Base-by-base conservation (phyloP, 2,329 filamentous ascomycete genomes). In the Botrytis byssoidea region DNA sequence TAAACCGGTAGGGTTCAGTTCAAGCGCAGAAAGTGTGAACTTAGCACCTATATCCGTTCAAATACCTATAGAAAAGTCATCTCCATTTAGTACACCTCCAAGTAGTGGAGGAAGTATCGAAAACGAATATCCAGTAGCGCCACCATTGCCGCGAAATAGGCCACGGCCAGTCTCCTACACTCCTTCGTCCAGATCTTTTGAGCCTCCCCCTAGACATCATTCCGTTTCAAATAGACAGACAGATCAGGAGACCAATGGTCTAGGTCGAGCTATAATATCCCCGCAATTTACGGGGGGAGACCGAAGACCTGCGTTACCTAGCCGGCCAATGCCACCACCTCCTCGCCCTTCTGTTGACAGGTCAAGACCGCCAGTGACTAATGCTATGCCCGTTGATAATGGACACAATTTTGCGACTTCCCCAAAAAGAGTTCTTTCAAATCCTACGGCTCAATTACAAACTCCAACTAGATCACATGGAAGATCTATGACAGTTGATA, bases 81-180 rank as follows among this genome's bases (percentile, higher is more conserved):
- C 95, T 1, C 95, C 95, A 0, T 97, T 98, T 80, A 94, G 87
- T 79, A 97, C 94, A 51, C 94, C 94, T 29, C 94, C 95, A 0
- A 91, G 90, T 77, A 95, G 92, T 80, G 88, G 89, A 7, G 90
- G 88, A 73, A 91, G 87, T 71, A 81, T 85, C 0, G 85, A 87
- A n/a, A 83, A 84, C n/a, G 83, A 84, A 10, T 85, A 85, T 12
- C 87, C 88, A 1, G 32, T 69, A 60, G 83, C 82, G 72, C 84
- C 87, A 63, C 87, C 84, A 29, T 84, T 81, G 10, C 83, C 87
- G 20, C 87, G 86, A 71, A 83, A 84, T 64, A 87, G 87, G 44
- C 88, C 88, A 3, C 82, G 82, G 16, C 80, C 88, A 40, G 86
- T 86, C 20, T 83, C 83, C 46, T 82, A 82, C 63, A 80, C 81